These are phyloP conservation scores for Cladophialophora bantiana DNA, from an alignment of 2,329 filamentous ascomycete genomes.

Conservation along the genomic window DNA sequence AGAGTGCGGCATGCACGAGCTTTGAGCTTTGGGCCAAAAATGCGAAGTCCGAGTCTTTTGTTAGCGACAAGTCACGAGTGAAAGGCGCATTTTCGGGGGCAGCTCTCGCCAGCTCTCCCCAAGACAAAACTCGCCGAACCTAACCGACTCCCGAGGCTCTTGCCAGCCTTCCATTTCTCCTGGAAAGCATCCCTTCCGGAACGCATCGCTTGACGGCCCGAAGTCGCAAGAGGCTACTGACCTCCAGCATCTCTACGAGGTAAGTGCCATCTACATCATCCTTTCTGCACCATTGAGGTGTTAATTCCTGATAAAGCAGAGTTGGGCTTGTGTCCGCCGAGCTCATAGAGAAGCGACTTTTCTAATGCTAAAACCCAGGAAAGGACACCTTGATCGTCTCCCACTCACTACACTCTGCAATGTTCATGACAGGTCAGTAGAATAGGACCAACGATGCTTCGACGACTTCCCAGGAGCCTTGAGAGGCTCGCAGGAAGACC, in stretches of 20 bases:
- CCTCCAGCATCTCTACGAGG: neutral
- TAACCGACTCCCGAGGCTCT: constrained; percentile 23
- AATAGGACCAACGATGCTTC: constrained; percentile 30
- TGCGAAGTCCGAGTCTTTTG: constrained; percentile 2
- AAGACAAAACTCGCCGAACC: constrained; percentile 4
- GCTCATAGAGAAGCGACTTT: neutral
- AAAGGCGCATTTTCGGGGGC: constrained; percentile 19
- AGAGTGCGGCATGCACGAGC: constrained; percentile 1
- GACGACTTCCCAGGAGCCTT: constrained; percentile 34
- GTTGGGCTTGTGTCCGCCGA: constrained; percentile 14
- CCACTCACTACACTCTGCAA: neutral
- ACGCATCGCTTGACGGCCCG: constrained; percentile 13
- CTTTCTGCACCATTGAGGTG: neutral
- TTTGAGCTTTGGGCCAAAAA: constrained; percentile 4
- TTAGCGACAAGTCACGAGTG: neutral
- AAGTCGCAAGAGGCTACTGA: constrained; percentile 13
- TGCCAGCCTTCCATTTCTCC: constrained; percentile 7
- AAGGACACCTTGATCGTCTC: neutral
- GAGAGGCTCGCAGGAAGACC: constrained; percentile 29
- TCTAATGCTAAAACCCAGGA: constrained; percentile 8
- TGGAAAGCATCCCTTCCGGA: neutral
- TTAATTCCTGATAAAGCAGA: constrained; percentile 24
- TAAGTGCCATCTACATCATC: neutral
- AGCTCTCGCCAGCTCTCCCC: neutral
- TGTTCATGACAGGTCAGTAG: constrained; percentile 2